These are phyloP conservation scores for Pythium oligandrum DNA, from an alignment of 352 stramenopile genomes.

Conservation along the genomic window DNA sequence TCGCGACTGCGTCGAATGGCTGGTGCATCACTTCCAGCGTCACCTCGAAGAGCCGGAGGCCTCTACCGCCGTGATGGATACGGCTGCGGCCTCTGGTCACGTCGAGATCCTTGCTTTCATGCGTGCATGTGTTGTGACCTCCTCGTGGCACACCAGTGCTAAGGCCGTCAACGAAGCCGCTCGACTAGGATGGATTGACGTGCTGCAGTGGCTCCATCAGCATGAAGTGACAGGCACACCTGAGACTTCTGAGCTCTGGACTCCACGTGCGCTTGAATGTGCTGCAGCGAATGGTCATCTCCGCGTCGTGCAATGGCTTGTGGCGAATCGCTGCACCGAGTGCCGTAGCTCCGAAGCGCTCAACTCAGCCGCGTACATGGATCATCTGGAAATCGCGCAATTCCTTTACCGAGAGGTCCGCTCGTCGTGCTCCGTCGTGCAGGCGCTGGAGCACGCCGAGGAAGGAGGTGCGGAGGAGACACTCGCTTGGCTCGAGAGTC, in stretches of 20 bases:
- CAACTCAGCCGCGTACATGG: conserved; percentile 69
- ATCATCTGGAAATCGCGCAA: conserved; percentile 52
- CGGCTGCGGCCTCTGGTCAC: conserved; percentile 39
- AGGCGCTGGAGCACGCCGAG: conserved; percentile 56
- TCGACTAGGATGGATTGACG: conserved; percentile 41
- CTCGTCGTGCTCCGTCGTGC: conserved; percentile 39
- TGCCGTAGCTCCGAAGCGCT: conserved; percentile 50
- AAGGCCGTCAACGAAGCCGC: conserved; percentile 56
- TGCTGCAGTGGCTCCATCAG: conserved; percentile 50
- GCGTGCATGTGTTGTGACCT: conserved; percentile 27
- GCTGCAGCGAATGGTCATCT: conserved; percentile 63
- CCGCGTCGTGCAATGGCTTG: conserved; percentile 54
- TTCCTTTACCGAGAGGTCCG: conserved; percentile 43
- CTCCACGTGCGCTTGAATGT: conserved; percentile 45
- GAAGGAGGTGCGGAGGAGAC: conserved; percentile 62
- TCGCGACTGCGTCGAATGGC: conserved; percentile 49
- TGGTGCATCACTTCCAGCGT: conserved; percentile 37
- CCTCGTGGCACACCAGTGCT: conserved; percentile 42
- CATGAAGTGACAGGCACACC: conserved; percentile 20
- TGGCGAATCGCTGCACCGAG: conserved; percentile 37
- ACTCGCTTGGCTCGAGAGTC: conserved; percentile 46
- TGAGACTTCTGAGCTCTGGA: conserved; percentile 28
- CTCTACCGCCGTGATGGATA: conserved; percentile 44
- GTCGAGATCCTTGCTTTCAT: conserved; percentile 58
- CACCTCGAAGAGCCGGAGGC: conserved; percentile 26